Percentiles rank a stretch among this genome's conserved stretches.
Evolutionary conservation across 2,329 filamentous ascomycete genomes (phyloP).

Genomic region (Alternaria conjuncta): DNA sequence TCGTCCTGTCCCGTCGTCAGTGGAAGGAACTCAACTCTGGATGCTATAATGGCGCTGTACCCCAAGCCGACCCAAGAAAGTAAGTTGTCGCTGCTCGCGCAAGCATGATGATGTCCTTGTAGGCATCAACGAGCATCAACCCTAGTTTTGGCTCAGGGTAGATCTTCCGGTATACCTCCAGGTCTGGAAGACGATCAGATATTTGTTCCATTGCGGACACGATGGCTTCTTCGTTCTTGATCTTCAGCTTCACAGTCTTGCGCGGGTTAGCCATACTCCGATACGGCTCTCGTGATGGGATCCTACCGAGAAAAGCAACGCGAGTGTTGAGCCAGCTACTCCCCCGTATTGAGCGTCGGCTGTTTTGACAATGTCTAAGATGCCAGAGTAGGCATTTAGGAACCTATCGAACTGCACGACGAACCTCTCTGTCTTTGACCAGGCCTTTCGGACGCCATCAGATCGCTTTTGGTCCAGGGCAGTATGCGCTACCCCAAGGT

Average conservation of each 20-base stretch:
- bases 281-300: neutral
- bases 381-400: neutral
- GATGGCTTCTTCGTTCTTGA: constrained; percentile 11
- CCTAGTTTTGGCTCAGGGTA: constrained; percentile 7
- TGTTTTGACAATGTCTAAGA: neutral
- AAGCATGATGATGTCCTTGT: constrained; percentile 10
- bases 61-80: constrained; percentile 1
- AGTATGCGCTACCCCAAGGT: neutral
- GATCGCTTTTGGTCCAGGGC: neutral
- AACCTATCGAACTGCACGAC: neutral
- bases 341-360: neutral
- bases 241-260: constrained; percentile 12
- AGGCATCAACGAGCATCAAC: constrained; percentile 7
- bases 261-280: neutral
- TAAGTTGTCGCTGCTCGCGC: constrained; percentile 9
- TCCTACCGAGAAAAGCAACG: neutral
- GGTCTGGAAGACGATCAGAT: constrained; percentile 11
- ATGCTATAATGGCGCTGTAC: neutral
- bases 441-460: neutral
- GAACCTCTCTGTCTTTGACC: neutral
- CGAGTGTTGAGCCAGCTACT: neutral
- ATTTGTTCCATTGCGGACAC: constrained; percentile 6
- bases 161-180: constrained; percentile 5
- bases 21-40: neutral
- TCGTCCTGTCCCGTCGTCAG: neutral